These are phyloP conservation scores for Falciphora oryzae DNA, from an alignment of 2,329 filamentous ascomycete species.

Conservation along the genomic window DNA sequence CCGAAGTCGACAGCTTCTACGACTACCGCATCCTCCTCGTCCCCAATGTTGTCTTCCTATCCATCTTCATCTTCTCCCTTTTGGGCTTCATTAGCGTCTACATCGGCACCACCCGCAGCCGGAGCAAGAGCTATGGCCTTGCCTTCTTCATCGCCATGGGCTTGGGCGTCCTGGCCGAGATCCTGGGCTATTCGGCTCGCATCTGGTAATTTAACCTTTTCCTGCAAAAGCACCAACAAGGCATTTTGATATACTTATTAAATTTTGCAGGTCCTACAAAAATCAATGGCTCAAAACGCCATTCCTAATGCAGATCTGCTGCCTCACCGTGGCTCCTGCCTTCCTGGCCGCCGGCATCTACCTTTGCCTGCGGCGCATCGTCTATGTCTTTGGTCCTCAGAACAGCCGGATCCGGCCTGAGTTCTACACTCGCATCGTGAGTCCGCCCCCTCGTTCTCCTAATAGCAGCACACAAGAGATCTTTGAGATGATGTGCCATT, in stretches of 20 bases:
- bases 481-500: too few relatives aligned
- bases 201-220: too few relatives aligned
- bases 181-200: conserved; percentile 54
- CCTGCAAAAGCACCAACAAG: too few relatives aligned
- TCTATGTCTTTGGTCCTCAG: conserved; percentile 40
- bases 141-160: conserved; percentile 48
- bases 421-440: conserved; percentile 43
- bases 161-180: conserved; percentile 47
- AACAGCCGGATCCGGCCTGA: conserved; percentile 42
- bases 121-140: conserved; percentile 36
- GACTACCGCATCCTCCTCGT: conserved; percentile 47
- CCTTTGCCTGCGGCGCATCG: conserved; percentile 49
- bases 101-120: conserved; percentile 19
- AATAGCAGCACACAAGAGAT: not conserved
- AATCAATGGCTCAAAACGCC: conserved; percentile 44
- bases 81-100: conserved; percentile 35
- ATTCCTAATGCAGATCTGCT: conserved; percentile 53
- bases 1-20: conserved; percentile 35
- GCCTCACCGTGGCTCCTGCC: conserved; percentile 58
- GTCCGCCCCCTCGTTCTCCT: conserved; percentile 12
- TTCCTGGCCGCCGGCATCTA: conserved; percentile 62
- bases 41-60: conserved; percentile 47
- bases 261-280: too few relatives aligned
- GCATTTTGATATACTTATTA: too few relatives aligned
- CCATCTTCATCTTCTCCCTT: conserved; percentile 41